Percentiles rank a stretch among this genome's conserved stretches.
phyloP scores from a whole-genome alignment of 495 filamentous ascomycete genomes.

The Tetracladium setigerum region DNA sequence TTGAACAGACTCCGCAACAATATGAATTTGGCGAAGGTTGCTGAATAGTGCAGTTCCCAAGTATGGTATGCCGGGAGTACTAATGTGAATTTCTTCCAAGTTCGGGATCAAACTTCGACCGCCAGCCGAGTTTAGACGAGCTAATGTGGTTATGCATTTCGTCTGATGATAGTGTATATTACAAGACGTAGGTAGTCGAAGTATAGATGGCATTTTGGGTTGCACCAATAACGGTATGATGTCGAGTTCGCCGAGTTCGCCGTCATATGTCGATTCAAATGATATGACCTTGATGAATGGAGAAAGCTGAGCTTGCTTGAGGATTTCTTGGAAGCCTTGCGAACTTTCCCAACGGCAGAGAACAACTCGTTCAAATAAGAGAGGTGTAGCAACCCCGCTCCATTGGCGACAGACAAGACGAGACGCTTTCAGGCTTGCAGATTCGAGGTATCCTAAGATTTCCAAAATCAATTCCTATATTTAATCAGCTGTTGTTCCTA shows the following conservation, averaged over 20 bases:
- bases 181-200: not conserved
- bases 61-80: not conserved
- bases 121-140: not conserved
- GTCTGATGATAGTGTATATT: constrained; percentile 1
- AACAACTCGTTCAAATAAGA: constrained; percentile 1
- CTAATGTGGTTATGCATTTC: constrained; percentile 1
- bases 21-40: constrained; percentile 2
- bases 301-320: not conserved
- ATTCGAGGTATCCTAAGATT: not conserved
- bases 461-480: constrained; percentile 1
- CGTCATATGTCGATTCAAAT: constrained; percentile 2
- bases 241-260: not conserved
- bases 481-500: constrained; percentile 1
- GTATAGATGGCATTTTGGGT: not conserved
- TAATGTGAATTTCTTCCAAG: constrained; percentile 1
- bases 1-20: constrained; percentile 1
- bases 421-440: not conserved
- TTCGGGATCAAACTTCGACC: not conserved
- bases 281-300: constrained; percentile 1
- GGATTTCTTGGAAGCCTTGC: not conserved
- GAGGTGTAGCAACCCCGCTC: not conserved
- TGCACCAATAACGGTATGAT: not conserved
- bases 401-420: constrained; percentile 2
- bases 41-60: not conserved
- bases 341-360: not conserved